Conservation (phyloP, 495 filamentous ascomycete genomes). For the Penicillium diatomitis region DNA sequence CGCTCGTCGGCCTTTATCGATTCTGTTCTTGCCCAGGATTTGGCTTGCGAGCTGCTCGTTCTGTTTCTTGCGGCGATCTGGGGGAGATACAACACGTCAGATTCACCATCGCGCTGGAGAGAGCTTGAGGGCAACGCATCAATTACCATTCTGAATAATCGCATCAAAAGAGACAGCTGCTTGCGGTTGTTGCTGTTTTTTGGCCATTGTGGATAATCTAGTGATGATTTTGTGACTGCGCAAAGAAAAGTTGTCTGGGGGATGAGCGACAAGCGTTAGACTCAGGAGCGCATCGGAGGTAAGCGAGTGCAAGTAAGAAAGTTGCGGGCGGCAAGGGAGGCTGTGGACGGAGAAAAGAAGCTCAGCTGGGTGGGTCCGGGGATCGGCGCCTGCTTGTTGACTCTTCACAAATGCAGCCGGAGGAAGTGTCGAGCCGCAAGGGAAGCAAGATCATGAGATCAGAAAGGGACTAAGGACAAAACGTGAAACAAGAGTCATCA, state of each 20-base stretch:
- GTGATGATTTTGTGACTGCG: too few relatives aligned
- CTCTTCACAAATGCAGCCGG: neutral
- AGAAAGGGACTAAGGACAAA: too few relatives aligned
- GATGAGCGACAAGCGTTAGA: neutral
- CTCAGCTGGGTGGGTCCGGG: neutral
- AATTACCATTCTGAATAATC: slow-evolving; percentile 55
- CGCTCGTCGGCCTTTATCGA: slow-evolving; percentile 33
- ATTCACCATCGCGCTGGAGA: neutral
- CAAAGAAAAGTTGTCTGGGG: too few relatives aligned
- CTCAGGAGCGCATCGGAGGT: neutral
- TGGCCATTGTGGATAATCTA: slow-evolving; percentile 29
- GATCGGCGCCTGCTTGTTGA: neutral
- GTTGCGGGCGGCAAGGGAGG: neutral
- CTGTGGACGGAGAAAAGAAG: slow-evolving; percentile 4
- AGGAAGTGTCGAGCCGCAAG: too few relatives aligned
- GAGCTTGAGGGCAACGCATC: neutral
- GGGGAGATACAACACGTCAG: slow-evolving; percentile 4
- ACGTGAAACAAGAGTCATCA: too few relatives aligned
- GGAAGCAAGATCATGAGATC: too few relatives aligned
- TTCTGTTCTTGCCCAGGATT: slow-evolving; percentile 52
- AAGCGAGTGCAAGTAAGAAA: neutral
- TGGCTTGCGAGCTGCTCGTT: slow-evolving; percentile 62
- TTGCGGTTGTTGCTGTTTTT: slow-evolving; percentile 22
- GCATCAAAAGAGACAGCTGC: slow-evolving; percentile 48
- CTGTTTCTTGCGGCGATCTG: slow-evolving; percentile 61